These are phyloP conservation scores for Spirogloea muscicola DNA, from an alignment of 139 green algal species.

Conservation along the genomic window DNA sequence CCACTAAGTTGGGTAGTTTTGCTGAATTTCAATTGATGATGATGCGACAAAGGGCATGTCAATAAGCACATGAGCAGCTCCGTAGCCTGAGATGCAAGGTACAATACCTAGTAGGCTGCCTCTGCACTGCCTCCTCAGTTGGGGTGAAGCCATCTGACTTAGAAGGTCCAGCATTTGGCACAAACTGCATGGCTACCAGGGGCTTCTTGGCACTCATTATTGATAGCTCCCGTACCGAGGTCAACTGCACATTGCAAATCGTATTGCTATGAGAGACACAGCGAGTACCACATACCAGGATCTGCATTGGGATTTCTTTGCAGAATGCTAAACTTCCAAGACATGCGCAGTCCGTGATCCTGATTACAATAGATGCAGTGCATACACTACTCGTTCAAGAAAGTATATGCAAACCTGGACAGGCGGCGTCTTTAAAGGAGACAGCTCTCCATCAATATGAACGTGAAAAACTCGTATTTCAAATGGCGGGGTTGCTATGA, in stretches of 20 bases:
- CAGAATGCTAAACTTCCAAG: no score
- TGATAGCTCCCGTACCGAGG: constrained; percentile 71
- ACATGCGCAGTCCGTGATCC: no score
- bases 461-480: constrained; percentile 75
- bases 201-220: constrained; percentile 62
- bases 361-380: no score
- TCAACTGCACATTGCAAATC: no score
- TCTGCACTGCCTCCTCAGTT: constrained; percentile 24
- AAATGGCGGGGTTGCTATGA: constrained; percentile 69
- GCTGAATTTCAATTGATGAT: no score
- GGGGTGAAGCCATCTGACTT: not conserved
- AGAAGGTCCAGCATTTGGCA: constrained; percentile 11
- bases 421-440: constrained; percentile 42
- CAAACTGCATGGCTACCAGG: constrained; percentile 42
- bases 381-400: no score
- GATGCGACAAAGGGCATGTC: no score
- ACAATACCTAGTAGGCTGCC: constrained; percentile 30
- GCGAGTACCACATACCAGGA: no score
- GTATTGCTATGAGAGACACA: no score
- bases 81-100: not conserved
- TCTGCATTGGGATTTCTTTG: no score
- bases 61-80: no score
- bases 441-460: constrained; percentile 55
- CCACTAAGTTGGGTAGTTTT: no score
- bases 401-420: constrained; percentile 54